phyloP scores from a whole-genome alignment of 176 grass and related monocot genomes.

The Oryza coarctata region DNA sequence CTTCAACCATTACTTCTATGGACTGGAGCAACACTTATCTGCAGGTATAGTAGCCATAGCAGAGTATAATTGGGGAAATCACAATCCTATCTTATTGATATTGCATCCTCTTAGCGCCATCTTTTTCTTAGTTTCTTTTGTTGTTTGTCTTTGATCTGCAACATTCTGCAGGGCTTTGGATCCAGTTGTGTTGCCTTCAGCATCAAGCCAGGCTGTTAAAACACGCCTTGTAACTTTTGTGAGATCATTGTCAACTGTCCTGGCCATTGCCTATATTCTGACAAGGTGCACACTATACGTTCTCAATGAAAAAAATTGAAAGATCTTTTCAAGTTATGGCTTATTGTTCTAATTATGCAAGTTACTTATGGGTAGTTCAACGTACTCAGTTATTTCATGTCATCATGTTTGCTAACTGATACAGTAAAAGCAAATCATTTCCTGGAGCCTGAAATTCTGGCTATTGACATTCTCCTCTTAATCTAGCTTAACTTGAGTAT shows the following conservation, averaged over 20 bases:
- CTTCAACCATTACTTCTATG: slow-evolving; percentile 96
- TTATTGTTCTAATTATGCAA: slow-evolving; percentile 16
- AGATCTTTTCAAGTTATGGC: slow-evolving; percentile 11
- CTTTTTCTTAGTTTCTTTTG: not conserved
- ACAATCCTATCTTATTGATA: slow-evolving; percentile 21
- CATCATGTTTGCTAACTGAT: not conserved
- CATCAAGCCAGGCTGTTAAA: slow-evolving; percentile 89
- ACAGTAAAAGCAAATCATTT: slow-evolving; percentile 1
- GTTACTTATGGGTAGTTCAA: not conserved
- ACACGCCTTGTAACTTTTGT: slow-evolving; percentile 72
- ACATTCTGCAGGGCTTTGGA: slow-evolving; percentile 70
- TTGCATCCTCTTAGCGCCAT: not conserved
- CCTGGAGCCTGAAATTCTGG: not conserved
- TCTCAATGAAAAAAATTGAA: not conserved
- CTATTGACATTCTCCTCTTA: not conserved
- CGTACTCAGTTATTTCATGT: not conserved
- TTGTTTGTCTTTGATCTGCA: slow-evolving; percentile 26
- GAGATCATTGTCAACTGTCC: slow-evolving; percentile 85
- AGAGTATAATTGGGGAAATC: not conserved
- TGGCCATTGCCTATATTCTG: slow-evolving; percentile 77
- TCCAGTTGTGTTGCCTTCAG: slow-evolving; percentile 67
- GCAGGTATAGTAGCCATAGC: slow-evolving; percentile 57
- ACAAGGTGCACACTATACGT: slow-evolving; percentile 64
- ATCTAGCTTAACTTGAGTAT: slow-evolving; percentile 1
- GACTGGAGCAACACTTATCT: slow-evolving; percentile 77